Base-by-base conservation (phyloP, 306 rosid genomes). In the Prunus persica region DNA sequence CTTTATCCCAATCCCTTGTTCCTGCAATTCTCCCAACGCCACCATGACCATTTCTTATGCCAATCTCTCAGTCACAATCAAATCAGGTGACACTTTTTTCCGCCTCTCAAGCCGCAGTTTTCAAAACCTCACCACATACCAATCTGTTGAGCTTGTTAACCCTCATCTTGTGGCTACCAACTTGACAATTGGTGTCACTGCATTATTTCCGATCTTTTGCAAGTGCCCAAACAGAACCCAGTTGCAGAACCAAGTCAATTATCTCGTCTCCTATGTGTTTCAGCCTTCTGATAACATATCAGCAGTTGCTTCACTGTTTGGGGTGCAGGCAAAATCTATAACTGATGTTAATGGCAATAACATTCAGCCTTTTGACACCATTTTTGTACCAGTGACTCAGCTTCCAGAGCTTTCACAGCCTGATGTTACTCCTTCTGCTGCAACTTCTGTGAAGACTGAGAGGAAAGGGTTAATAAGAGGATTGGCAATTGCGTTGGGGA, bases 161-260 rank as follows among this genome's bases (percentile, higher is more conserved):
- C 98, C 97, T 1, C 55, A 74, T 49, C 89, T 92, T 10, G 80
- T 84, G 16, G 1, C 92, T 10, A 76, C 75, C 8, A 52, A 89
- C 68, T 81, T 95, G 15, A 0, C 72, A 1, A 66, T 90, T 64
- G 98, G 98, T 0, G 88, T 4, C 19, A 60, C 18, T 12, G 87
- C 24, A 24, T 13, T 86, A 1, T 90, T 95, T 43, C 98, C 98
- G 0, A 61, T 95, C 65, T 95, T 95, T 72, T 95, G 97, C 77
- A 89, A 77, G 82, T 95, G 98, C 27, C 98, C 98, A 0, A 86
- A 16, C 82, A 49, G 25, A 7, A 74, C 84, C 65, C 90, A 77
- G 54, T 3, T 25, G 66, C 75, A 19, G 8, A 84, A 72, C 19
- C 22, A 41, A 7, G 66, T 24, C 66, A 78, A 78, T 41, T 82